Percentiles rank a stretch among this genome's conserved stretches.
Evolutionary conservation across 495 filamentous ascomycete genomes (phyloP).

Genomic region (Xylaria sp.): DNA sequence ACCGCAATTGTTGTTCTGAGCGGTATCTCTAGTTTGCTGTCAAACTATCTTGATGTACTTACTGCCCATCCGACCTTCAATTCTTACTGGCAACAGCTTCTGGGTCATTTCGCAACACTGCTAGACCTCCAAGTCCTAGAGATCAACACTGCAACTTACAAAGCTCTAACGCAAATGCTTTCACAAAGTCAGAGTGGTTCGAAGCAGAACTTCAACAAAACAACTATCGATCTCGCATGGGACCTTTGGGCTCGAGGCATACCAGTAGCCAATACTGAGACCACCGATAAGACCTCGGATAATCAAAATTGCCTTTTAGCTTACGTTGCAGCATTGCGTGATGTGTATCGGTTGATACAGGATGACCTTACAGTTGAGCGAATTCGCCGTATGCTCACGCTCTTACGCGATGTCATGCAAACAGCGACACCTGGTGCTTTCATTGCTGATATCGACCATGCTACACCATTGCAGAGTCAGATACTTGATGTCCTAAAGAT

Average conservation of each 20-base stretch:
- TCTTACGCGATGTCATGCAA: conserved; percentile 63
- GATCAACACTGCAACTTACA: conserved; percentile 76
- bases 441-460: conserved; percentile 81
- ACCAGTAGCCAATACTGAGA: conserved; percentile 51
- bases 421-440: conserved; percentile 75
- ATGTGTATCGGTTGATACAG: conserved; percentile 82
- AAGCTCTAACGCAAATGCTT: conserved; percentile 70
- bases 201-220: conserved; percentile 60
- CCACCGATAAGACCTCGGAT: conserved; percentile 52
- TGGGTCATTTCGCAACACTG: conserved; percentile 67
- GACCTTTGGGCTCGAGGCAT: conserved; percentile 72
- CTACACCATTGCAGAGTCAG: conserved; percentile 78
- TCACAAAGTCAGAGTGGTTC: conserved; percentile 55
- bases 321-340: conserved; percentile 77
- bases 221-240: conserved; percentile 71
- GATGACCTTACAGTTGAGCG: conserved; percentile 64
- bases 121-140: conserved; percentile 67
- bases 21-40: conserved; percentile 71
- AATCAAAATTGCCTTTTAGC: conserved; percentile 82
- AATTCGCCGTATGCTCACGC: conserved; percentile 66
- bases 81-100: conserved; percentile 71
- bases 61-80: conserved; percentile 63
- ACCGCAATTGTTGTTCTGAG: conserved; percentile 77
- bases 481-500: conserved; percentile 75
- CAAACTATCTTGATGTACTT: conserved; percentile 69